Base-by-base conservation (phyloP, 495 filamentous ascomycete species). In the Aeminium ludgeri region DNA sequence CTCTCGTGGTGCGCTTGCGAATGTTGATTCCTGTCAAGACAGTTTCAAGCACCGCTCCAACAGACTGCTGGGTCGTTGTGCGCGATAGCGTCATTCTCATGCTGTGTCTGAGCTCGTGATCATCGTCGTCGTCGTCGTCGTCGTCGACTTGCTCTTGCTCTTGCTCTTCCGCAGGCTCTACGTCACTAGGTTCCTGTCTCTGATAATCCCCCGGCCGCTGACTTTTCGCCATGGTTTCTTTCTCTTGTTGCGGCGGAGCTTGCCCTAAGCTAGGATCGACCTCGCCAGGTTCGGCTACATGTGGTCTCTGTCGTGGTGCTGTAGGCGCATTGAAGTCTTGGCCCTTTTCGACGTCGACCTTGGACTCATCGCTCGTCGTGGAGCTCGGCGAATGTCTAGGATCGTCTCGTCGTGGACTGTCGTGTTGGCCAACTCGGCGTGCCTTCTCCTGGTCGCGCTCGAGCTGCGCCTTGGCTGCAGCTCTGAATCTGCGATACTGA, bases 401-500 rank as follows among this genome's bases (percentile, higher is more conserved):
- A 0, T 11, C 10, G 1, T 0, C 20, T 30, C 29, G 32, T 27
- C 15, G 13, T 40, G 30, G 19, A 16, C 33, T 34, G 20, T 18
- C 10, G 10, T 32, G 35, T 16, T 23, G n/a, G 10, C 41, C 20
- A 13, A 34, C 8, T 10, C 16, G 29, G 20, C 38, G 41, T 25
- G 45, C 32, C 19, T 45, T 44, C 6, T n/a, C 43, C 34, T 38
- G 36, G 19, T 51, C 49, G 33, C 43, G 41, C 15, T 48, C 53
- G 10, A 56, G 30, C 37, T 64, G 60, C 29, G 41, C 45, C 11
- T 53, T 38, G 11, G 62, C 57, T n/a, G 56, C 52, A 34, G 53
- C 49, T 20, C 56, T 39, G 31, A 67, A 58, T 23, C 61, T 55
- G 18, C 59, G 59, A 46, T 64, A 65, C 42, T 67, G 63, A 6